Base-by-base conservation (phyloP, 495 filamentous ascomycete genomes). In the Aspergillus ostianus region DNA sequence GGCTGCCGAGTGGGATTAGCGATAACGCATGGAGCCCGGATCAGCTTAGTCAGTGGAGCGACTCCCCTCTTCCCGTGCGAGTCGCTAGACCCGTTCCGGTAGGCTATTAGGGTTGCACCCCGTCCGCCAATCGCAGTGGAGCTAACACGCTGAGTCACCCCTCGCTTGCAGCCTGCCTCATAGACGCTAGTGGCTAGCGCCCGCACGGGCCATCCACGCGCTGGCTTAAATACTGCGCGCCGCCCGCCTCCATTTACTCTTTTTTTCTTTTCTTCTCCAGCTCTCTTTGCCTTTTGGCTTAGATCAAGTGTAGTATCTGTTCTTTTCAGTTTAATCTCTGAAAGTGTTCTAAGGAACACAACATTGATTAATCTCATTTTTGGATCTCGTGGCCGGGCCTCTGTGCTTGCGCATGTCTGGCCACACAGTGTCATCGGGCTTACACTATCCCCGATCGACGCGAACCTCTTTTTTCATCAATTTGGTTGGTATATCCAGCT, bases 271-370 rank as follows among this genome's bases (percentile, higher is more conserved):
- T 75, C 70, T 80, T 78, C 64, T 78, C 72, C 71, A 82, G 77
- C 77, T 83, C 78, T 83, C 80, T 79, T 82, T 82, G 77, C 75
- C 79, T 74, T 74, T 78, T 80, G 75, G 80, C 81, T 80, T 77
- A 94, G 90, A 93, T 94, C 91, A 93, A 93, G 91, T 94, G 90
- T 94, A 93, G 90, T 94, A 96, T 94, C 91, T 95, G 91, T 95
- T 95, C 91, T 95, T 93, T 92, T 92, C 88, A 93, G 89, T 93
- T 91, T 93, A 92, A 93, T 84, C 80, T 83, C 82, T 84, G 82
- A 84, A 84, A 84, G 79, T 79, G 72, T 77, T 74, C 86, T 84
- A 88, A 77, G 80, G 85, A 80, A 80, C 79, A 83, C 82, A 88
- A 83, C 84, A 81, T 81, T 87, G 86, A 90, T 92, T 92, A 90